phyloP scores from a whole-genome alignment of 1,284 basidiomycete species.

The Cerioporus squamosus region DNA sequence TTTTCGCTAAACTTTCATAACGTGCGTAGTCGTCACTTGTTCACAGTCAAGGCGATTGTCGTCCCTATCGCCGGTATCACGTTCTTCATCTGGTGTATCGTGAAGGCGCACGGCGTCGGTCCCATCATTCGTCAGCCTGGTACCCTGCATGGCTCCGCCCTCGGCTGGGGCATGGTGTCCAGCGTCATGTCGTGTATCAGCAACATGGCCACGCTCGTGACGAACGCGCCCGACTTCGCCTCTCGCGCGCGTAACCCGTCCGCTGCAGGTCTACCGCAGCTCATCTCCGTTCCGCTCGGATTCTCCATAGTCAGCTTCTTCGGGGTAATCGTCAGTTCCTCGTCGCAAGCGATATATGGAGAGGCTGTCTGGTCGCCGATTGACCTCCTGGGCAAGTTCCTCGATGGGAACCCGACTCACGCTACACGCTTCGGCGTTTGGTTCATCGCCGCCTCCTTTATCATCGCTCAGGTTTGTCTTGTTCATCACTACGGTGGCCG shows the following conservation, averaged over 20 bases:
- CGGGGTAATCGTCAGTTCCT: slow-evolving; percentile 84
- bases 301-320: slow-evolving; percentile 83
- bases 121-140: slow-evolving; percentile 77
- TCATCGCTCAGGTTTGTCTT: slow-evolving; percentile 65
- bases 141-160: slow-evolving; percentile 66
- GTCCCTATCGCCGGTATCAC: slow-evolving; percentile 74
- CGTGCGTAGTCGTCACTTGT: slow-evolving; percentile 67
- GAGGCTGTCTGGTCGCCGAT: slow-evolving; percentile 83
- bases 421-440: slow-evolving; percentile 73
- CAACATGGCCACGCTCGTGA: slow-evolving; percentile 79
- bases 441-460: slow-evolving; percentile 80
- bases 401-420: slow-evolving; percentile 66
- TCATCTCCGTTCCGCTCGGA: slow-evolving; percentile 73
- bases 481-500: not conserved
- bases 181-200: slow-evolving; percentile 81
- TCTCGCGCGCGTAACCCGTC: slow-evolving; percentile 71
- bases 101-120: slow-evolving; percentile 80
- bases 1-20: not conserved
- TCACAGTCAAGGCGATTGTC: slow-evolving; percentile 80
- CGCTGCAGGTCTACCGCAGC: slow-evolving; percentile 74
- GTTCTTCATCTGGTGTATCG: slow-evolving; percentile 84
- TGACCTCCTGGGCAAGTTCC: slow-evolving; percentile 69
- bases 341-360: slow-evolving; percentile 78
- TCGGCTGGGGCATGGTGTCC: slow-evolving; percentile 82
- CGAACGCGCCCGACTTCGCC: slow-evolving; percentile 83